Percentiles rank a stretch among this genome's conserved stretches.
These are phyloP conservation scores for Haematococcus lacustris DNA, from an alignment of 139 green algal genomes.

Conservation along the genomic window DNA sequence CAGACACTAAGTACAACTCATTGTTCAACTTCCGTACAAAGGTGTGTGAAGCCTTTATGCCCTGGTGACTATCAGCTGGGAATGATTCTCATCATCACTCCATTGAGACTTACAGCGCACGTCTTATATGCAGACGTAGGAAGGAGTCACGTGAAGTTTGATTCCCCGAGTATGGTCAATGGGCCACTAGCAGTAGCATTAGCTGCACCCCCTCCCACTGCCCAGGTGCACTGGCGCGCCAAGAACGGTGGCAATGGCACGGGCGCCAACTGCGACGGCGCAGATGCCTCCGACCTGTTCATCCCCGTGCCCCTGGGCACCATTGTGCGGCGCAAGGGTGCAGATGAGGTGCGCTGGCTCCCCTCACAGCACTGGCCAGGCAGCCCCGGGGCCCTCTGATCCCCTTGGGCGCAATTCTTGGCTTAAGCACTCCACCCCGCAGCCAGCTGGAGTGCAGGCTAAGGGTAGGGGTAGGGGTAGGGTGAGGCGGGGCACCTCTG, in stretches of 20 bases:
- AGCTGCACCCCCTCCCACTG: too few species aligned
- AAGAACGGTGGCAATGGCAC: conserved; percentile 23
- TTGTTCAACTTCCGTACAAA: conserved; percentile 66
- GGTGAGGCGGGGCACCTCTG: neutral
- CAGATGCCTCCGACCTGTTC: conserved; percentile 63
- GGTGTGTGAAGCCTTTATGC: conserved; percentile 19
- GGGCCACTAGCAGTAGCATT: too few species aligned
- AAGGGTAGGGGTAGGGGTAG: neutral
- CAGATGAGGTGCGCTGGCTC: conserved; percentile 19
- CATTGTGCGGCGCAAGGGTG: conserved; percentile 68
- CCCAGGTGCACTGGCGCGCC: conserved; percentile 45
- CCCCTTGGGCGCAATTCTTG: too few species aligned
- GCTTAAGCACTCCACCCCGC: too few species aligned
- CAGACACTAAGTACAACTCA: conserved; percentile 64
- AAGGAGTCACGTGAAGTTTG: too few species aligned
- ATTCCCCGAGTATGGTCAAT: too few species aligned
- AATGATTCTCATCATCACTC: too few species aligned
- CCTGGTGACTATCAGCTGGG: too few species aligned
- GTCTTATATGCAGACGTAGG: too few species aligned
- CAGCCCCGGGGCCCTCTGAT: too few species aligned
- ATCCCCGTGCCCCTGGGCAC: conserved; percentile 80
- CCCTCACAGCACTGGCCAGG: too few species aligned
- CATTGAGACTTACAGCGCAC: too few species aligned
- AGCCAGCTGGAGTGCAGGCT: neutral
- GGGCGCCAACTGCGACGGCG: conserved; percentile 52